These are phyloP conservation scores for Biscogniauxia sp. DNA, from an alignment of 2,329 filamentous ascomycete species.

Conservation along the genomic window DNA sequence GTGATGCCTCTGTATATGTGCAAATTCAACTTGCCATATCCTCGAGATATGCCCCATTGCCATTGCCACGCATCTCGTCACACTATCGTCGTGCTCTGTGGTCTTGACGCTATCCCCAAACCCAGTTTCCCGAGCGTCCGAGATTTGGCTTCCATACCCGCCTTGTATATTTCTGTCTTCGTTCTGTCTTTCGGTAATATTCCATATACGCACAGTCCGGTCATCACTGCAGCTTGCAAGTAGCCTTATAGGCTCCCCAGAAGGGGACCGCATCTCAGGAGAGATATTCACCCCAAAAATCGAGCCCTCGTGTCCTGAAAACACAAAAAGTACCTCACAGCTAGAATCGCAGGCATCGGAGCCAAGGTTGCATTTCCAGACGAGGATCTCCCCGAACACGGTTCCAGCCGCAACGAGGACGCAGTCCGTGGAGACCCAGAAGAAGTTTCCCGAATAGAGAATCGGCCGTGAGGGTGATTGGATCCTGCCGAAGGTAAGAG, in stretches of 20 bases:
- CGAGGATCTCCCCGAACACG: conserved; percentile 88
- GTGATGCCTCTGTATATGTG: conserved; percentile 30
- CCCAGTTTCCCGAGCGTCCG: conserved; percentile 56
- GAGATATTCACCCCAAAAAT: conserved; percentile 89
- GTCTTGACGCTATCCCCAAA: conserved; percentile 49
- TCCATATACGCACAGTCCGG: conserved; percentile 84
- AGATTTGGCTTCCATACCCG: conserved; percentile 24
- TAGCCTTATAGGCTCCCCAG: conserved; percentile 51
- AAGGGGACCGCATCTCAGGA: conserved; percentile 40
- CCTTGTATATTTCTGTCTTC: conserved; percentile 30
- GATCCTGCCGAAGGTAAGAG: conserved; percentile 46
- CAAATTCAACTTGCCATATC: conserved; percentile 83
- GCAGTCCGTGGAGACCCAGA: conserved; percentile 55
- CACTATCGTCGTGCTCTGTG: conserved; percentile 27
- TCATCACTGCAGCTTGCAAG: conserved; percentile 94
- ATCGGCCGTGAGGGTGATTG: conserved; percentile 74
- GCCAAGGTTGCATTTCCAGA: conserved; percentile 70
- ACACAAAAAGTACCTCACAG: conserved; percentile 50
- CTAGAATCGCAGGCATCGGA: conserved; percentile 3
- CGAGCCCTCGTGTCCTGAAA: conserved; percentile 80
- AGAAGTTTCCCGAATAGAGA: conserved; percentile 78
- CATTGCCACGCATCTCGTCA: conserved; percentile 56
- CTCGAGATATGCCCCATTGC: conserved; percentile 85
- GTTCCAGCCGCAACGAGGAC: conserved; percentile 85
- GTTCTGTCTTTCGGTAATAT: conserved; percentile 60